Conservation (phyloP, 1,284 basidiomycete species). For the Ustilago hordei region DNA sequence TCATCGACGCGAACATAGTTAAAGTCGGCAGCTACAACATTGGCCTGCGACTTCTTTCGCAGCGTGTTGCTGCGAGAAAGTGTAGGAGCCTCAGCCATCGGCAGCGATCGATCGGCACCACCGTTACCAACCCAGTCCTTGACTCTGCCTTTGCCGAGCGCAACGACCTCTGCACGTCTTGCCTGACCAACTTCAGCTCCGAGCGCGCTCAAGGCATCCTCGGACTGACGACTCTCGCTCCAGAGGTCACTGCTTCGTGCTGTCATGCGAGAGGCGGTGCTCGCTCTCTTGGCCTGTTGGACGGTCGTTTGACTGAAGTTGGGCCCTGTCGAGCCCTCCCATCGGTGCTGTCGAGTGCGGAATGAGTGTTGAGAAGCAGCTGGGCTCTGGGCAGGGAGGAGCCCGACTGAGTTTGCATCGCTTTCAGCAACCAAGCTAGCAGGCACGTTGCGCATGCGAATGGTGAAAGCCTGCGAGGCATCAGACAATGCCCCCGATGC, state of each 20-base stretch:
- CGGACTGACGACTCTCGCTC: conserved; percentile 42
- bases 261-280: conserved; percentile 39
- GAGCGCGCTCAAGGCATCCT: conserved; percentile 47
- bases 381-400: conserved; percentile 26
- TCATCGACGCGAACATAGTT: background rate
- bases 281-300: conserved; percentile 25
- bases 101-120: conserved; percentile 19
- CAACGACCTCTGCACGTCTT: conserved; percentile 42
- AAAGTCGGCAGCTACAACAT: background rate
- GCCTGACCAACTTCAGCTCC: conserved; percentile 54
- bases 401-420: conserved; percentile 27
- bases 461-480: conserved; percentile 10
- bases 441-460: conserved; percentile 11
- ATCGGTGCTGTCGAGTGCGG: conserved; percentile 28
- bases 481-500: conserved; percentile 15
- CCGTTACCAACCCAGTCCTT: conserved; percentile 45
- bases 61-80: conserved; percentile 47
- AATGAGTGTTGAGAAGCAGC: conserved; percentile 23
- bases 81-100: conserved; percentile 29
- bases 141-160: conserved; percentile 50
- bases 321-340: conserved; percentile 22
- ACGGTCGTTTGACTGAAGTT: conserved; percentile 23
- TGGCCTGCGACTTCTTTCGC: conserved; percentile 20
- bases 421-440: conserved; percentile 2
- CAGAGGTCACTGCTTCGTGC: conserved; percentile 42